Evolutionary conservation across 306 rosid genomes (phyloP).

Genomic region (Vigna trinervia): DNA sequence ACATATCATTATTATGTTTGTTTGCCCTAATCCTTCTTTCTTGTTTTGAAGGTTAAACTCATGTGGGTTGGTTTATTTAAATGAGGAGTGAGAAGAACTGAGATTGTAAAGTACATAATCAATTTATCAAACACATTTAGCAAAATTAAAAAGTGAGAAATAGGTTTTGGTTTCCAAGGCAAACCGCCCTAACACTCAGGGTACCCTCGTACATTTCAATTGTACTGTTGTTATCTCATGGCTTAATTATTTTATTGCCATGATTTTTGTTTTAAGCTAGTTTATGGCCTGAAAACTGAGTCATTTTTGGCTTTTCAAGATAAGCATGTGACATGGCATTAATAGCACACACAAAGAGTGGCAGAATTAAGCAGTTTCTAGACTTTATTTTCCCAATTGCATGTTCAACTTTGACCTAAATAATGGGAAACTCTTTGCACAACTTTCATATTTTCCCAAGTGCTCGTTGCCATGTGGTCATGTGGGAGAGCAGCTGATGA

Average conservation of each 20-base stretch:
- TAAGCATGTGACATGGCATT: conserved; percentile 47
- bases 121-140: neutral
- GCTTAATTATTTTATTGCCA: conserved; percentile 33
- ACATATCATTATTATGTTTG: neutral
- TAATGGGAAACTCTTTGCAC: neutral
- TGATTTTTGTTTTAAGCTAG: conserved; percentile 20
- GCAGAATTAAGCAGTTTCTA: conserved; percentile 17
- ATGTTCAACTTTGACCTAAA: conserved; percentile 9
- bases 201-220: conserved; percentile 60
- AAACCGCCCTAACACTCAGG: conserved; percentile 60
- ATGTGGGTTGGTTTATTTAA: conserved; percentile 39
- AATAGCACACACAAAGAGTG: conserved; percentile 13
- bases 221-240: conserved; percentile 53
- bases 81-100: conserved; percentile 38
- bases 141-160: conserved; percentile 26
- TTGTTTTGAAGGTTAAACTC: conserved; percentile 41
- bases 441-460: neutral
- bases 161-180: conserved; percentile 49
- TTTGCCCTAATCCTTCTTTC: neutral
- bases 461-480: conserved; percentile 17
- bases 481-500: conserved; percentile 3
- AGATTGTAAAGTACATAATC: conserved; percentile 36
- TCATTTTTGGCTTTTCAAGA: conserved; percentile 36
- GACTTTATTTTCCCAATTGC: conserved; percentile 20
- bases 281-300: conserved; percentile 31